Percentiles rank a stretch among this genome's conserved stretches.
These are phyloP conservation scores for Neodidymelliopsis sp. DNA, from an alignment of 2,329 filamentous ascomycete genomes.

Conservation along the genomic window DNA sequence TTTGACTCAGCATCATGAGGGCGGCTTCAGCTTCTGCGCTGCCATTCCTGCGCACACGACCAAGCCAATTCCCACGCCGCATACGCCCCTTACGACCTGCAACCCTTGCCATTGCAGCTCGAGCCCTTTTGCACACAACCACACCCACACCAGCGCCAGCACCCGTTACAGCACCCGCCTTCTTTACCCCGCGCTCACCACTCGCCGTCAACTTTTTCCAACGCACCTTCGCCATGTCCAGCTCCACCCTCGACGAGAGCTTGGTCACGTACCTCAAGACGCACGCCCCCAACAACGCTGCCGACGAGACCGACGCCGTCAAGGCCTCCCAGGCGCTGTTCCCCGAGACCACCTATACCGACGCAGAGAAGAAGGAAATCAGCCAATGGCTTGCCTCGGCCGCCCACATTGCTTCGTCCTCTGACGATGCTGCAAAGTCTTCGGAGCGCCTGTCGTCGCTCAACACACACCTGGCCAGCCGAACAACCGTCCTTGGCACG, in stretches of 20 bases:
- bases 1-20: constrained; percentile 43
- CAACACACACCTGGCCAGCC: constrained; percentile 85
- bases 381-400: constrained; percentile 86
- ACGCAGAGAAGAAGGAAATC: constrained; percentile 84
- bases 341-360: constrained; percentile 72
- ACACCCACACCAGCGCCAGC: constrained; percentile 18
- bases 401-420: constrained; percentile 68
- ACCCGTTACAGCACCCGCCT: constrained; percentile 26
- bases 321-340: constrained; percentile 69
- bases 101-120: constrained; percentile 7
- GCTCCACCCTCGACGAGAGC: constrained; percentile 45
- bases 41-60: constrained; percentile 33
- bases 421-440: constrained; percentile 64
- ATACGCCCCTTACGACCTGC: constrained; percentile 15
- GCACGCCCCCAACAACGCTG: constrained; percentile 49
- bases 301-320: constrained; percentile 46
- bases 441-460: constrained; percentile 76
- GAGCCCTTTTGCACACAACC: constrained; percentile 14
- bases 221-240: constrained; percentile 43
- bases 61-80: constrained; percentile 25
- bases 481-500: constrained; percentile 85
- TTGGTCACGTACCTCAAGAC: constrained; percentile 45
- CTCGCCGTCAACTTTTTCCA: constrained; percentile 43
- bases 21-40: constrained; percentile 28
- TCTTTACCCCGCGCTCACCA: constrained; percentile 44